Base-by-base conservation (phyloP, 495 filamentous ascomycete genomes). In the Annulohypoxylon nitens region DNA sequence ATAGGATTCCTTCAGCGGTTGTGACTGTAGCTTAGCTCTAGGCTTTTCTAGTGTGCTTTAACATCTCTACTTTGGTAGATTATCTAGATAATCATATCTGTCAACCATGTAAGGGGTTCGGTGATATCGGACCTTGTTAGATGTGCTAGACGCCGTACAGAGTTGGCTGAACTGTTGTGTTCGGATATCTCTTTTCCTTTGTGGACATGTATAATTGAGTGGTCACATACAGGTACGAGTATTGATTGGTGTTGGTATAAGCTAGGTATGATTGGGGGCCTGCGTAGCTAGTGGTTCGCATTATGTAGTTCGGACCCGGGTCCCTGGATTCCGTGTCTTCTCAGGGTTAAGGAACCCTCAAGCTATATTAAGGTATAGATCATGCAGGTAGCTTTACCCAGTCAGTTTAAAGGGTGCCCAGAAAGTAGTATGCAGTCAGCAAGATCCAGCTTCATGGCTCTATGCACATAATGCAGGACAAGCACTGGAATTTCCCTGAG, bases 201-300 rank as follows among this genome's bases (percentile, higher is more conserved):
- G 8, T 1, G 12, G 23, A 16, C 25, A n/a, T 11, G 25, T 10
- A 12, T 54, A n/a, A 54, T 14, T 1, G 16, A 2, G n/a, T n/a
- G 20, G 26, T 51, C 2, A 23, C 20, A 30, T 6, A 4, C 30
- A 30, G 18, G 14, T 10, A 8, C 20, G 1, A 25, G 45, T 50
- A 23, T 20, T 53, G 23, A 8, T 58, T 34, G 53, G 36, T 30
- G 30, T 30, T 30, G 33, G 20, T 37, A n/a, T 10, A 41, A 37
- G 18, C 2, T 25, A 33, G 57, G 57, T 60, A 12, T 60, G 57
- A 60, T 60, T 60, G 37, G 57, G 37, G 37, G 57, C 57, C 20
- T 41, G 53, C 20, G 30, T 18, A n/a, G 11, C 5, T 10, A 37
- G n/a, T n/a, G n/a, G n/a, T 14, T 37, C 2, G n/a, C 9, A 37